phyloP scores from a whole-genome alignment of 2,329 filamentous ascomycete genomes.

The Fusarium nelsonii region DNA sequence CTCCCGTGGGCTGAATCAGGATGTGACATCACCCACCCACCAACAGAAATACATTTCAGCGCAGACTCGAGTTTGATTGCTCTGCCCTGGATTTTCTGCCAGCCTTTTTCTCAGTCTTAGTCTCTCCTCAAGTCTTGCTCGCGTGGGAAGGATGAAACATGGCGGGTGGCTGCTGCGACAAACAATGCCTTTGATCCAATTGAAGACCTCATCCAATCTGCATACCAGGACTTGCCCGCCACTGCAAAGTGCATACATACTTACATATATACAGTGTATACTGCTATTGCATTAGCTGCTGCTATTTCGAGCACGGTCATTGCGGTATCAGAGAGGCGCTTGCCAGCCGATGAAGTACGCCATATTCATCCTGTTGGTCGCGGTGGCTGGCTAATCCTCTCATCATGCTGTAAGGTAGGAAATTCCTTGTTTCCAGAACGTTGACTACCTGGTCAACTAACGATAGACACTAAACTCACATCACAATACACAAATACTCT shows the following conservation, averaged over 20 bases:
- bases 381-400: conserved; percentile 1
- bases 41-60: conserved; percentile 2
- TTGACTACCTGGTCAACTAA: neutral
- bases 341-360: conserved; percentile 1
- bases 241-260: neutral
- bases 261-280: neutral
- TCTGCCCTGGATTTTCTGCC: neutral
- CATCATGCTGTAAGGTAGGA: neutral
- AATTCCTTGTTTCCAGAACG: conserved; percentile 1
- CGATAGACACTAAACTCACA: neutral
- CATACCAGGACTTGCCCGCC: neutral
- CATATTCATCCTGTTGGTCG: neutral
- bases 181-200: conserved; percentile 21
- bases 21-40: conserved; percentile 8
- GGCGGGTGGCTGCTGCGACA: conserved; percentile 26
- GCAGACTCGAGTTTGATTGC: conserved; percentile 30
- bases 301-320: neutral
- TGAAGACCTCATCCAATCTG: neutral
- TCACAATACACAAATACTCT: neutral
- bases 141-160: conserved; percentile 15
- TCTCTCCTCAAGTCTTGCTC: neutral
- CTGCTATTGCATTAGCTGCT: neutral
- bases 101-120: neutral
- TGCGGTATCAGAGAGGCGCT: neutral
- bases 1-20: conserved; percentile 18